Percentiles rank a stretch among this genome's conserved stretches.
These are phyloP conservation scores for Kwoniella shivajii DNA, from an alignment of 1,284 basidiomycete genomes.

Conservation along the genomic window DNA sequence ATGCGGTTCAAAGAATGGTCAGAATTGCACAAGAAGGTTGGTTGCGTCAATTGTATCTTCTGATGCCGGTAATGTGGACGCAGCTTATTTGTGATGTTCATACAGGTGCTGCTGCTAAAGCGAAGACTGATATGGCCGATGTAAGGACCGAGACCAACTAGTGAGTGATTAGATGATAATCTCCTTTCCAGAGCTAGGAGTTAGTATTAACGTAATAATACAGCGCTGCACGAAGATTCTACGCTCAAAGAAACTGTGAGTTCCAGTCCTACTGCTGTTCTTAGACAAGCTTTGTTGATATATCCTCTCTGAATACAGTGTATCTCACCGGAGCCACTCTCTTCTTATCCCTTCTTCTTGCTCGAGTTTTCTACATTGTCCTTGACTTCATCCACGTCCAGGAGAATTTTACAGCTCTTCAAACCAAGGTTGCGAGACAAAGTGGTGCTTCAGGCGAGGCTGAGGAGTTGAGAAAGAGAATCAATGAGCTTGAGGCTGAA, in stretches of 20 bases:
- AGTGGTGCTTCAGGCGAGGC: constrained; percentile 49
- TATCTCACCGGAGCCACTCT: constrained; percentile 92
- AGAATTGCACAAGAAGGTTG: constrained; percentile 64
- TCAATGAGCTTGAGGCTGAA: constrained; percentile 68
- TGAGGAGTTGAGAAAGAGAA: constrained; percentile 63
- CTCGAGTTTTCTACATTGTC: constrained; percentile 87
- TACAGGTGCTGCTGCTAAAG: constrained; percentile 71
- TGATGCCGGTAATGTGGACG: not conserved
- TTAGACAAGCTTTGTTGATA: not conserved
- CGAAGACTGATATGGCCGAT: constrained; percentile 64
- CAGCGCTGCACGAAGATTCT: constrained; percentile 82
- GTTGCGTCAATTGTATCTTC: not conserved
- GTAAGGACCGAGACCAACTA: constrained; percentile 76
- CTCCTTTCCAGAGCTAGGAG: not conserved
- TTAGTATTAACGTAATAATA: not conserved
- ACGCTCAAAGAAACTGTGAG: constrained; percentile 65
- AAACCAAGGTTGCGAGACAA: constrained; percentile 62
- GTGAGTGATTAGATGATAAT: constrained; percentile 51
- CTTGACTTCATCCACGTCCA: constrained; percentile 88
- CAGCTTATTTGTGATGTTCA: constrained; percentile 41
- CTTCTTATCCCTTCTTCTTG: constrained; percentile 90
- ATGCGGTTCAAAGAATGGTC: constrained; percentile 91
- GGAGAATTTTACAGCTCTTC: constrained; percentile 80
- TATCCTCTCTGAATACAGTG: constrained; percentile 58
- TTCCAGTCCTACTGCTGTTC: not conserved